phyloP scores from a whole-genome alignment of 1,284 basidiomycete genomes.

The Microbotryomycetes sp. region DNA sequence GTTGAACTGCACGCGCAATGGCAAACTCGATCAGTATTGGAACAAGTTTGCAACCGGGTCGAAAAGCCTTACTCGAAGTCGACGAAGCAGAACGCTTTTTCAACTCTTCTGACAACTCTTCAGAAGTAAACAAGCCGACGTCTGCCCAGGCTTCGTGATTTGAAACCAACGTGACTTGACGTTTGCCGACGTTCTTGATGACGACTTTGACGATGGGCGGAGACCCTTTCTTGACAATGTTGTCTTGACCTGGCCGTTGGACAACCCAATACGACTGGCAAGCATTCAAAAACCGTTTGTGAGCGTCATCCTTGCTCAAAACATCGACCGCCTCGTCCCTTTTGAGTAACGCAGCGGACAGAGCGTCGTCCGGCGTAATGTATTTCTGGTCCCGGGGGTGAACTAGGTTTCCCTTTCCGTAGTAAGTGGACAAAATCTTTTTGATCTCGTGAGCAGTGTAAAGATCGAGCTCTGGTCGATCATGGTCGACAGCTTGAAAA shows the following conservation, averaged over 20 bases:
- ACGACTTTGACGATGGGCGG: constrained; percentile 60
- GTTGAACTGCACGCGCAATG: constrained; percentile 34
- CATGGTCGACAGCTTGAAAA: constrained; percentile 53
- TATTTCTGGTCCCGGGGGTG: constrained; percentile 46
- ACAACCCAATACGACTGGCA: constrained; percentile 64
- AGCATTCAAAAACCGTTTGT: constrained; percentile 50
- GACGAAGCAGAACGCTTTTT: constrained; percentile 66
- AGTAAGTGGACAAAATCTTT: constrained; percentile 54
- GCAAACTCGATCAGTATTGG: neutral
- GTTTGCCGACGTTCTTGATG: constrained; percentile 64
- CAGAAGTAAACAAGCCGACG: constrained; percentile 47
- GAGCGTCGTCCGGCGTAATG: constrained; percentile 49
- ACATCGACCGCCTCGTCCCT: constrained; percentile 47
- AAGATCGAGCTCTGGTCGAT: constrained; percentile 37
- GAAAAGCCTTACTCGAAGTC: constrained; percentile 54
- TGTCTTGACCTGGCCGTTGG: constrained; percentile 45
- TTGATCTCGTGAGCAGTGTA: constrained; percentile 56
- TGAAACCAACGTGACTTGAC: constrained; percentile 58
- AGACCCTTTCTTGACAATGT: constrained; percentile 59
- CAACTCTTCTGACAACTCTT: constrained; percentile 70
- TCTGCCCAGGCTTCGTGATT: constrained; percentile 62
- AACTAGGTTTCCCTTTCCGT: constrained; percentile 40
- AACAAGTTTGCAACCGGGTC: neutral
- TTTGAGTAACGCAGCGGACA: constrained; percentile 35
- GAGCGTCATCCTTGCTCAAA: constrained; percentile 61